Evolutionary conservation across 805 yeast genomes (phyloP), one percentile per base, ranked within the genome.

Genomic region (Metschnikowia colocasiae): DNA sequence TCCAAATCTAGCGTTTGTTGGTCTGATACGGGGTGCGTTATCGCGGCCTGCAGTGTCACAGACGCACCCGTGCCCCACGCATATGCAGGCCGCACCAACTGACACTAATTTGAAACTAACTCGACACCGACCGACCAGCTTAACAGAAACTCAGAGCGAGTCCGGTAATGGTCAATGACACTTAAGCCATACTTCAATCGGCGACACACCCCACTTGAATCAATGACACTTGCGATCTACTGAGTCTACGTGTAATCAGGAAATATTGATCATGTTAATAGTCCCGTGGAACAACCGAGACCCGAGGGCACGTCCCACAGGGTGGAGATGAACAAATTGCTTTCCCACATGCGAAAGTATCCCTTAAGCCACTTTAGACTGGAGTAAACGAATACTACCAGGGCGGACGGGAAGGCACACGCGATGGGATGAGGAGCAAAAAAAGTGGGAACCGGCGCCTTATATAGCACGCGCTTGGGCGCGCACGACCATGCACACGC

Each of bases 341-440:
- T 72, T 51, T 71, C 58, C 74, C 75, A 69, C 63, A 58, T 53
- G 68, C 76, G 71, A 67, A 66, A 69, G 74, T 69, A 65, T 69
- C 74, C 62, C 75, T 54, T 65, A 43, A 38, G 67, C 75, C 76
- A 71, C 53, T 69, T 72, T 72, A 70, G 57, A 71, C 76, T 71
- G 75, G 65, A 62, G 68, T 70, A 72, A 72, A 53, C 73, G 77
- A 72, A 72, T 72, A 70, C 67, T 51, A 62, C 61, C 75, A 72
- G 77, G 75, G 73, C 62, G 59, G 56, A 67, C 63, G 75, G 65
- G 75, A 70, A 72, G 76, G 76, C 75, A 61, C 68, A 69, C 71
- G 75, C 68, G 59, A 62, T 70, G 76, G 74, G 53, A 26, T 20
- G 18, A 22, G 37, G 39, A 6, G 19, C 10, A 26, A 26, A 33